phyloP scores from a whole-genome alignment of 2,329 filamentous ascomycete species.

The Rutstroemia sp. region DNA sequence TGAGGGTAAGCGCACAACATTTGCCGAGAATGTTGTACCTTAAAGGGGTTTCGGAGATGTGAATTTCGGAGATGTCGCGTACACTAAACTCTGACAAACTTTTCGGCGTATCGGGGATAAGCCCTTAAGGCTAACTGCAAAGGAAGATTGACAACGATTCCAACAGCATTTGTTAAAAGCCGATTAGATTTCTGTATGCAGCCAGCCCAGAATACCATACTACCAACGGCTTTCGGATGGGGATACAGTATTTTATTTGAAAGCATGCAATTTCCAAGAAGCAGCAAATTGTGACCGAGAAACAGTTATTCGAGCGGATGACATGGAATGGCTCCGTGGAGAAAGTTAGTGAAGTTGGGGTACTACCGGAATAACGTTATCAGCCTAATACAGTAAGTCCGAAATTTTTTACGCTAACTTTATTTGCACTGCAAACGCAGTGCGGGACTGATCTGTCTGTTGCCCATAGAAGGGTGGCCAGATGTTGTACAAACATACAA shows the following conservation, averaged over 20 bases:
- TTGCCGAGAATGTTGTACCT: not conserved
- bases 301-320: too few species aligned
- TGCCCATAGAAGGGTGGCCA: too few species aligned
- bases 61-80: not conserved
- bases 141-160: not conserved
- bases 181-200: not conserved
- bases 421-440: not conserved
- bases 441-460: too few species aligned
- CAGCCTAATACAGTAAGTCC: not conserved
- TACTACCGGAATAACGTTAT: not conserved
- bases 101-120: conserved; percentile 2
- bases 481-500: too few species aligned
- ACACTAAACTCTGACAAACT: conserved; percentile 4
- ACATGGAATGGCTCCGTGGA: not conserved
- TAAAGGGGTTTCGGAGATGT: conserved; percentile 7
- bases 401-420: not conserved
- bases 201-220: too few species aligned
- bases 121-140: not conserved
- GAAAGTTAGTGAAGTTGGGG: not conserved
- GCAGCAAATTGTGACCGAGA: too few species aligned
- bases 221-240: too few species aligned
- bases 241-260: too few species aligned
- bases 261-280: too few species aligned
- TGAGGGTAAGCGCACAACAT: not conserved
- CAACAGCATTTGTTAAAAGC: not conserved